These are phyloP conservation scores for Pichia sp. DNA, from an alignment of 1,139 yeast genomes.

Conservation along the genomic window DNA sequence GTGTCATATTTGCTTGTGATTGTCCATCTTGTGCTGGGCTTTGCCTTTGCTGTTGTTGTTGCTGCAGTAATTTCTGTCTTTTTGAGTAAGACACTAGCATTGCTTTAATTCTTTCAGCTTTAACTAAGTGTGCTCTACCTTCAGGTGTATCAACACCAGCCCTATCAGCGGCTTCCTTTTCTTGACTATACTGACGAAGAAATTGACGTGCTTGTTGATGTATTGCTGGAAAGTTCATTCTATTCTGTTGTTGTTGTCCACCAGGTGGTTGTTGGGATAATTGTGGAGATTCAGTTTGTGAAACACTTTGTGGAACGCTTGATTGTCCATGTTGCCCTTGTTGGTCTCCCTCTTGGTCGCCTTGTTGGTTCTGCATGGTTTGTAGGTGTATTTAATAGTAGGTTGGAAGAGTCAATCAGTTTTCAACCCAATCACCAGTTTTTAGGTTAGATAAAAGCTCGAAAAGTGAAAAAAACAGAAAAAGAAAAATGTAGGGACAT, in stretches of 20 bases:
- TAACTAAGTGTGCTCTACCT: constrained; percentile 61
- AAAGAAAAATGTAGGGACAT: background rate
- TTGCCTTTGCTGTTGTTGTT: constrained; percentile 19
- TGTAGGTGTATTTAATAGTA: background rate
- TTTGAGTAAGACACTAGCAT: constrained; percentile 32
- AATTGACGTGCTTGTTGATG: constrained; percentile 52
- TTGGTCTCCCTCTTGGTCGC: background rate
- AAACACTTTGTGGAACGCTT: background rate
- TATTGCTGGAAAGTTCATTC: constrained; percentile 20
- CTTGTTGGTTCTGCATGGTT: constrained; percentile 1
- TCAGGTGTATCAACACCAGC: constrained; percentile 54
- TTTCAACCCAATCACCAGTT: too few relatives aligned
- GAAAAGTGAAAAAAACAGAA: background rate
- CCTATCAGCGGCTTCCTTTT: constrained; percentile 54
- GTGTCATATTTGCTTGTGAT: constrained; percentile 6
- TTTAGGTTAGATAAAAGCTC: background rate
- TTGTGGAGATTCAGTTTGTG: background rate
- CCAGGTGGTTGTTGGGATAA: constrained; percentile 7
- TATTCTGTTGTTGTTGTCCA: constrained; percentile 18
- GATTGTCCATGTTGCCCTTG: background rate
- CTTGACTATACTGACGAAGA: constrained; percentile 52
- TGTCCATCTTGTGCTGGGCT: constrained; percentile 20
- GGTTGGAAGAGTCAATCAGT: too few relatives aligned
- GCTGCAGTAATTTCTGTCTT: constrained; percentile 29
- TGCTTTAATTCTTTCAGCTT: constrained; percentile 61